phyloP scores from a whole-genome alignment of 257 asterid genomes.

The Jacaranda mimosifolia region DNA sequence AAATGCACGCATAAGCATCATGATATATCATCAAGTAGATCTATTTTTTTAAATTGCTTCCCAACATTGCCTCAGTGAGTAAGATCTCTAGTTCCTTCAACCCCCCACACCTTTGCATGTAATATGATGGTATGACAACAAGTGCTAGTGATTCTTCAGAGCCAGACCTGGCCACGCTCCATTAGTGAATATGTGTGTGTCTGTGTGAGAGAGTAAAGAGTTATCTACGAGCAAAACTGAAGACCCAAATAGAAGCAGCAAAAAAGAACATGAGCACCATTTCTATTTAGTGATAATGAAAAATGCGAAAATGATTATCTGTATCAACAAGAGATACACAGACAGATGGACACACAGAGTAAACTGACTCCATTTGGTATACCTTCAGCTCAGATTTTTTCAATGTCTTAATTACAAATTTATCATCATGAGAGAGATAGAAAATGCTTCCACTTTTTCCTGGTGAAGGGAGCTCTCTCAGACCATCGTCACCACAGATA shows the following conservation, averaged over 20 bases:
- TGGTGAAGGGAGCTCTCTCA: constrained; percentile 87
- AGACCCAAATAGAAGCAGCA: constrained; percentile 8
- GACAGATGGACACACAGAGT: not conserved
- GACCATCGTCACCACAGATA: constrained; percentile 93
- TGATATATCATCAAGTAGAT: constrained; percentile 2
- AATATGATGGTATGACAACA: not conserved
- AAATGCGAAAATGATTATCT: constrained; percentile 1
- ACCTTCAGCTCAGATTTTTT: constrained; percentile 89
- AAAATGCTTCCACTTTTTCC: constrained; percentile 99
- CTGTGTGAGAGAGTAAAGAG: not conserved
- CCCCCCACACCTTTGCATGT: constrained; percentile 9
- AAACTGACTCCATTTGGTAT: constrained; percentile 25
- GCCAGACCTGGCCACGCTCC: not conserved
- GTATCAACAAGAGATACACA: constrained; percentile 3
- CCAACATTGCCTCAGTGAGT: not conserved
- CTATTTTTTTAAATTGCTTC: constrained; percentile 12
- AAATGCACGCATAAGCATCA: not conserved
- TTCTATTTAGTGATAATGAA: not conserved
- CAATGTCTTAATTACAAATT: constrained; percentile 92
- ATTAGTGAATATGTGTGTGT: not conserved
- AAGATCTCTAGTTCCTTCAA: constrained; percentile 17
- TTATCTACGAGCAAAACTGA: not conserved
- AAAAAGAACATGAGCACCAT: not conserved
- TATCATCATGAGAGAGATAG: constrained; percentile 86
- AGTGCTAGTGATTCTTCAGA: not conserved